phyloP scores from a whole-genome alignment of 2,329 filamentous ascomycete genomes.

The Ophiognomonia clavigignenti-juglandacearum region DNA sequence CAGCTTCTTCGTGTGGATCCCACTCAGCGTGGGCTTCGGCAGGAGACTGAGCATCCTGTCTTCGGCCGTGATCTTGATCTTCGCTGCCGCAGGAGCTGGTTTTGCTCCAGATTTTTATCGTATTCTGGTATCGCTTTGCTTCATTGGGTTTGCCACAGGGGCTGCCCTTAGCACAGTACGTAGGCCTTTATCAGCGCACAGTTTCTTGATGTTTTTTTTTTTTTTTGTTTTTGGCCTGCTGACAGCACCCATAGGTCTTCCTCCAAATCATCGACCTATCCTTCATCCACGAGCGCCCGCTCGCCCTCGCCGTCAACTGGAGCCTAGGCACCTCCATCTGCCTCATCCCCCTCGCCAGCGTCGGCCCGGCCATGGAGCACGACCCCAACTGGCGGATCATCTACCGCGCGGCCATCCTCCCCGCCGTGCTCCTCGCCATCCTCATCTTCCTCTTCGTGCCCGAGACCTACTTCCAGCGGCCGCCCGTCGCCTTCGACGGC shows the following conservation, averaged over 20 bases:
- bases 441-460: slow-evolving; percentile 27
- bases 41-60: slow-evolving; percentile 31
- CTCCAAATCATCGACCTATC: slow-evolving; percentile 33
- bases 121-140: slow-evolving; percentile 24
- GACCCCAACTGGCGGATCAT: slow-evolving; percentile 27
- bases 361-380: slow-evolving; percentile 24
- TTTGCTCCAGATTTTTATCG: slow-evolving; percentile 22
- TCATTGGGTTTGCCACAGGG: slow-evolving; percentile 29
- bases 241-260: slow-evolving; percentile 21
- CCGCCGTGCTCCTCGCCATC: slow-evolving; percentile 22
- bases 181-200: slow-evolving; percentile 3
- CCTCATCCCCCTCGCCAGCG: slow-evolving; percentile 20
- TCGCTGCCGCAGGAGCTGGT: slow-evolving; percentile 24
- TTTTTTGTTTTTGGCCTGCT: too few relatives aligned
- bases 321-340: slow-evolving; percentile 23
- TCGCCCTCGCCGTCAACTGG: slow-evolving; percentile 29
- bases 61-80: slow-evolving; percentile 22
- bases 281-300: slow-evolving; percentile 32
- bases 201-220: too few relatives aligned
- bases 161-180: slow-evolving; percentile 26
- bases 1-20: slow-evolving; percentile 32
- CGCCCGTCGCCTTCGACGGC: slow-evolving; percentile 35
- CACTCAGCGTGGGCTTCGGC: slow-evolving; percentile 30
- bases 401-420: slow-evolving; percentile 27
- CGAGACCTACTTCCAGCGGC: slow-evolving; percentile 36